Evolutionary conservation across 495 filamentous ascomycete species (phyloP).

Genomic region (Aspergillus steynii): DNA sequence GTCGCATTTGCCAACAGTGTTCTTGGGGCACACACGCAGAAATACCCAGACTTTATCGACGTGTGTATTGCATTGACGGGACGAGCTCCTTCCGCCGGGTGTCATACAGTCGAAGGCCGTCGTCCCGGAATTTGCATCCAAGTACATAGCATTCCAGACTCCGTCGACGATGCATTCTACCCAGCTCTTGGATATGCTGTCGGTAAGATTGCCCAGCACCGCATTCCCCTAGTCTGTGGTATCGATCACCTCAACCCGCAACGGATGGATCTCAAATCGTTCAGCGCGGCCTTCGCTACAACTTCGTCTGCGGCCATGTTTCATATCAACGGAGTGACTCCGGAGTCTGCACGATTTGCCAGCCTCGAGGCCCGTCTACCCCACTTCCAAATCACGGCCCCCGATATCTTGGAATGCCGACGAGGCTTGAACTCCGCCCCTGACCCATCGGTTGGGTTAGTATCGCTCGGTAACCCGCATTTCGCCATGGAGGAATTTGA

Average conservation of each 20-base stretch:
- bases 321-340: conserved; percentile 29
- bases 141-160: not conserved
- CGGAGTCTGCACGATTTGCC: conserved; percentile 17
- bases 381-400: not conserved
- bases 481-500: conserved; percentile 28
- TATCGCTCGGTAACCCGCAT: conserved; percentile 39
- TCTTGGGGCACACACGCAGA: conserved; percentile 31
- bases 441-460: conserved; percentile 20
- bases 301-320: conserved; percentile 33
- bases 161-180: conserved; percentile 26
- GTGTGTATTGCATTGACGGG: conserved; percentile 35
- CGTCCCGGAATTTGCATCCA: conserved; percentile 1
- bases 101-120: conserved; percentile 16
- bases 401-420: conserved; percentile 17
- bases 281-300: conserved; percentile 36
- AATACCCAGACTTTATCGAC: conserved; percentile 36
- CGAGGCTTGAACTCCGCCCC: conserved; percentile 17
- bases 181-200: conserved; percentile 31
- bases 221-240: conserved; percentile 28
- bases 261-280: conserved; percentile 30
- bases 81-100: conserved; percentile 15
- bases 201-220: conserved; percentile 18
- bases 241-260: conserved; percentile 16
- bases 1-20: conserved; percentile 37
- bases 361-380: not conserved